Base-by-base conservation (phyloP, 306 rosid genomes). In the Hippophae tibetana region DNA sequence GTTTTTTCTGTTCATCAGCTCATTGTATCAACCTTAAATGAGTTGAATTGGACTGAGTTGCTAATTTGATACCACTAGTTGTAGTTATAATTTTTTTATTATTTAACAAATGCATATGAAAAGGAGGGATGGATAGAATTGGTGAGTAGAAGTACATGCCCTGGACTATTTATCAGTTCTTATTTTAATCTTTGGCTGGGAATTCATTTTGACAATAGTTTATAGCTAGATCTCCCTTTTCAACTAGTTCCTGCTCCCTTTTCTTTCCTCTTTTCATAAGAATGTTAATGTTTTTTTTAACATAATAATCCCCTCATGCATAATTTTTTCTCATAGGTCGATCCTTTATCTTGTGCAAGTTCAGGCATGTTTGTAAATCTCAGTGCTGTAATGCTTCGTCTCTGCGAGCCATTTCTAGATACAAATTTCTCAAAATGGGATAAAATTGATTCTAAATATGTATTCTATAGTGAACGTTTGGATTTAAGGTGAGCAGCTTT, bases 351-450 rank as follows among this genome's bases (percentile, higher is more conserved):
- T 52, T 84, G 86, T 82, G 99, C 99, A 62, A 93, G 99, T 82
- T 93, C 99, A 47, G 99, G 99, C 85, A 93, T 84, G 86, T 93
- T 93, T 79, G 94, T 93, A 57, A 93, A 77, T 86, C 94, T 93
- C 56, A 86, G 99, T 79, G 86, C 90, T 60, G 96, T 93, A 54
- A 88, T 93, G 99, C 86, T 93, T 69, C 84, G 83, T 47, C 90
- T 93, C 45, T 93, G 97, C 45, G 99, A 93, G 58, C 99, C 99
- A 10, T 93, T 93, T 79, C 69, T 93, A 53, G 97, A 93, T 75
- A 94, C 87, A 69, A 93, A 72, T 71, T 67, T 86, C 71, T 80
- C 87, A 6, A 93, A 93, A 84, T 80, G 84, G 74, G 95, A 84
- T 72, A 93, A 86, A 74, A 80, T 93, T 58, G 95, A 93, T 86